Evolutionary conservation across 768 basidiomycete species (phyloP).

Genomic region (Gloeopeniophorella convolvens): DNA sequence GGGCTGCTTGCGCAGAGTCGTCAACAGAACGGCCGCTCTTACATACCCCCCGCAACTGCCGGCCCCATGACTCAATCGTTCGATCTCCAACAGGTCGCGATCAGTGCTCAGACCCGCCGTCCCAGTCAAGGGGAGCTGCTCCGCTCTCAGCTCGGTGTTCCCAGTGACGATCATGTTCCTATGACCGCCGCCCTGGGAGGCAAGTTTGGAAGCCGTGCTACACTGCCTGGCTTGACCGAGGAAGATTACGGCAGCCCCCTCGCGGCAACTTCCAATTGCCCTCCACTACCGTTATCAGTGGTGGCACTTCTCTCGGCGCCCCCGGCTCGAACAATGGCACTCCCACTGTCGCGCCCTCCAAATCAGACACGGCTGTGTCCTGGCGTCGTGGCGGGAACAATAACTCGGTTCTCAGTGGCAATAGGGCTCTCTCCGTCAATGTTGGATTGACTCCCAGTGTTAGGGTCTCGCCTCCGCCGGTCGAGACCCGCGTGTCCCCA

Average conservation of each 20-base stretch:
- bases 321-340: conserved; percentile 36
- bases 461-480: conserved; percentile 67
- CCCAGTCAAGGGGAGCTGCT: conserved; percentile 63
- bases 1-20: conserved; percentile 60
- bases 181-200: conserved; percentile 80
- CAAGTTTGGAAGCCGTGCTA: conserved; percentile 62
- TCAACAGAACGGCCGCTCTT: conserved; percentile 45
- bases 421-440: conserved; percentile 45
- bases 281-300: conserved; percentile 65
- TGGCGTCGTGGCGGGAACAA: conserved; percentile 73
- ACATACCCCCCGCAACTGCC: conserved; percentile 64
- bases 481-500: conserved; percentile 52
- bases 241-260: conserved; percentile 26
- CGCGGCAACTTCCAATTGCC: conserved; percentile 24
- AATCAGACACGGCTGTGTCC: conserved; percentile 71
- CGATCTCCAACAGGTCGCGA: conserved; percentile 51
- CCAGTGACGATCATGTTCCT: conserved; percentile 54
- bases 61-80: conserved; percentile 59
- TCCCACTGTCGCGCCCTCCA: conserved; percentile 47
- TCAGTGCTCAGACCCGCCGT: conserved; percentile 58
- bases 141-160: conserved; percentile 50
- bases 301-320: conserved; percentile 62
- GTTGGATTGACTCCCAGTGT: conserved; percentile 46
- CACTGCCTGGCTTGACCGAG: conserved; percentile 38
- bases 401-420: conserved; percentile 63